These are phyloP conservation scores for Talaromyces thailandensis DNA, from an alignment of 495 filamentous ascomycete genomes.

Conservation along the genomic window DNA sequence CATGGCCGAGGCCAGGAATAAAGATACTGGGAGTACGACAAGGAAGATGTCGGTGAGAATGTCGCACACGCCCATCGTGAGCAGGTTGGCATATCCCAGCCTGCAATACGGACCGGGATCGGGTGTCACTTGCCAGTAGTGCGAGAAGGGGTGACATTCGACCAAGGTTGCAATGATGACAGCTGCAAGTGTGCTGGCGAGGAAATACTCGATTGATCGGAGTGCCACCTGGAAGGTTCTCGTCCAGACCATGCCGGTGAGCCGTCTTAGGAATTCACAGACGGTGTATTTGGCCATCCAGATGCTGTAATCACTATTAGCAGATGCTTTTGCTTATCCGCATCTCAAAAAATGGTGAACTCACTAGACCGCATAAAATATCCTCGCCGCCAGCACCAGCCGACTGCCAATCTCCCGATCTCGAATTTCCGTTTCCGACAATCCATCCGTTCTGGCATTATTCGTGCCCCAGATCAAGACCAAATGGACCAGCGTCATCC, in stretches of 20 bases:
- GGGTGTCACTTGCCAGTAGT: conserved; percentile 89
- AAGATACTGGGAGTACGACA: conserved; percentile 78
- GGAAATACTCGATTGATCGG: conserved; percentile 60
- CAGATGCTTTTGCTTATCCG: not conserved
- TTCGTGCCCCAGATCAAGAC: conserved; percentile 84
- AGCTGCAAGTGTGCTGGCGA: conserved; percentile 66
- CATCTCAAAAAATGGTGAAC: conserved; percentile 7
- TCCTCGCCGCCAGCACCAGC: conserved; percentile 42
- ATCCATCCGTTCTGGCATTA: conserved; percentile 44
- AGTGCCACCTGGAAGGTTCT: conserved; percentile 59
- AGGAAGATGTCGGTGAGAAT: conserved; percentile 82
- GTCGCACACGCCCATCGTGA: conserved; percentile 81
- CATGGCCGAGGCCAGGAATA: conserved; percentile 70
- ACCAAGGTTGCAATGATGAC: conserved; percentile 71
- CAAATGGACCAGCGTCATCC: conserved; percentile 82
- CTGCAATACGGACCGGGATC: conserved; percentile 82
- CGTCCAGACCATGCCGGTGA: conserved; percentile 61
- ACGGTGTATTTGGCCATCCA: conserved; percentile 90
- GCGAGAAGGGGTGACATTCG: conserved; percentile 76
- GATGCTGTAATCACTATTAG: conserved; percentile 43
- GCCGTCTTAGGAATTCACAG: conserved; percentile 79
- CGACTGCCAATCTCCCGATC: conserved; percentile 41
- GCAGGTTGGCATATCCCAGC: conserved; percentile 71
- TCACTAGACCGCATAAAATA: conserved; percentile 51
- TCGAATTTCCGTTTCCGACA: conserved; percentile 32